Base-by-base conservation (phyloP, 2,329 filamentous ascomycete genomes). In the Xenoacremonium recifei region DNA sequence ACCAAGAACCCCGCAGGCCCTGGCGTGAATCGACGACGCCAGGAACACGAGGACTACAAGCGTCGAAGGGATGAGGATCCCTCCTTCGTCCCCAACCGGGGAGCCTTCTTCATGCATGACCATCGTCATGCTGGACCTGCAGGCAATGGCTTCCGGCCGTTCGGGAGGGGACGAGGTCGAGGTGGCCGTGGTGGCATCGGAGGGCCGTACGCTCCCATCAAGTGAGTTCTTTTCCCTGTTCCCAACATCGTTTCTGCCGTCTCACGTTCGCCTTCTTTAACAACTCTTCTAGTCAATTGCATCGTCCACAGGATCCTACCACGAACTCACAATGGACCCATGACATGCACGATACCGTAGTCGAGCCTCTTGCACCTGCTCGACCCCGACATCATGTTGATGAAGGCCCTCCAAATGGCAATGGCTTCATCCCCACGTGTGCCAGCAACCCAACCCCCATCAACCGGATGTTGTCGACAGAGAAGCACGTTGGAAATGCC, bases 101-200 rank as follows among this genome's bases (percentile, higher is more conserved):
- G 93, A 45, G 85, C 88, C 48, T 97, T 97, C 73, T 97, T 96
- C 71, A 90, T 97, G 81, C 92, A 97, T 66, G 93, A 97, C 63
- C 89, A 93, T 59, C 81, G 89, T 48, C 84, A 89, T 55, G 80
- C 86, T 42, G 85, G 85, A n/a, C 79, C 84, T 33, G 81, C 83
- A 51, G 79, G 84, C 39, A 92, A 91, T 66, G 86, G 86, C 39
- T 89, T 92, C 66, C 77, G 87, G 43, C 80, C 84, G 11, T 86
- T 84, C 63, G 79, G 79, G 21, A 77, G 84, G 65, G 84, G 81
- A 51, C 73, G 80, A 65, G 88, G 82, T 37, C 70, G 79, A 58
- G 76, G 78, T 44, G 71, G 76, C 36, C 72, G 81, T 45, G 80
- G 81, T 67, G 80, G 67, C 57, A 77, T 78, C 54, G 76, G 73